phyloP scores from a whole-genome alignment of 2,329 filamentous ascomycete species.

The Sphaerulina populicola region DNA sequence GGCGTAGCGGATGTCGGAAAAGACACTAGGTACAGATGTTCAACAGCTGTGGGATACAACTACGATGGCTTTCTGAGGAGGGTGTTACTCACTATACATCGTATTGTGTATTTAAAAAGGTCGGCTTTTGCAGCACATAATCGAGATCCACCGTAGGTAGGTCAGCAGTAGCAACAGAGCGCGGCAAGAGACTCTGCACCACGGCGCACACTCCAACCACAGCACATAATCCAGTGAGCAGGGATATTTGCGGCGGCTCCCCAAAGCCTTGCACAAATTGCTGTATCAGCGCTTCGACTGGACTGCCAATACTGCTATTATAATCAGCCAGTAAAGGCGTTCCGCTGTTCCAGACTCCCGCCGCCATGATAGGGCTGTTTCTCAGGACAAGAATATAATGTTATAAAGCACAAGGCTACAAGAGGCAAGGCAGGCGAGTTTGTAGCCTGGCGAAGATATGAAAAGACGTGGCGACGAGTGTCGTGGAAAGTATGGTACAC shows the following conservation, averaged over 20 bases:
- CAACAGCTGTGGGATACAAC: background rate
- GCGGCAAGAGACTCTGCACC: background rate
- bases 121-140: conserved; percentile 46
- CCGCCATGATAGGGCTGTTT: conserved; percentile 1
- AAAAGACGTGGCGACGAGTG: background rate
- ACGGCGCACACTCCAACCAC: background rate
- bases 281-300: background rate
- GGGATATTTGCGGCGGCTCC: background rate
- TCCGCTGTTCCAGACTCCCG: background rate
- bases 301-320: background rate
- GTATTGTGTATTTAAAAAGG: conserved; percentile 35
- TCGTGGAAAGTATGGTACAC: background rate
- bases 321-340: background rate
- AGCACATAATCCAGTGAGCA: background rate
- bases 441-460: background rate
- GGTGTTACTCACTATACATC: conserved; percentile 14
- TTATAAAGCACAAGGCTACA: too few relatives aligned
- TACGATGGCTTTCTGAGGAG: background rate
- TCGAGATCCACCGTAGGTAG: conserved; percentile 47
- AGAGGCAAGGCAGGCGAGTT: background rate
- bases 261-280: background rate
- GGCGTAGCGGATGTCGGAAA: conserved; percentile 51
- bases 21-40: conserved; percentile 41
- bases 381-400: background rate
- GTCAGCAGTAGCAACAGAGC: background rate